Evolutionary conservation across 345 rosid genomes (phyloP).

Genomic region (Cardamine resedifolia): DNA sequence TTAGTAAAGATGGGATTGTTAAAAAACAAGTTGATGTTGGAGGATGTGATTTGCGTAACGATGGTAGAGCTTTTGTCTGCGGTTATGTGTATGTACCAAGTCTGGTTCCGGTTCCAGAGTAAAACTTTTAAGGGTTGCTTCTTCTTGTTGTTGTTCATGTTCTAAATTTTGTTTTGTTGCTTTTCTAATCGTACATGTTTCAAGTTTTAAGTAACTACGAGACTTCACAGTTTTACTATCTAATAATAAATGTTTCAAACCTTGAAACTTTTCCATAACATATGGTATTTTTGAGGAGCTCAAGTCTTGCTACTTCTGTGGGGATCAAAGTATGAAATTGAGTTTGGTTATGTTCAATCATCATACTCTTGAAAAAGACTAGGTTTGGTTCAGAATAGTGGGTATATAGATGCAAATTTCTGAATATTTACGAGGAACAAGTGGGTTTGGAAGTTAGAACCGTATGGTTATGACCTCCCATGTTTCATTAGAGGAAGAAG

Average conservation of each 20-base stretch:
- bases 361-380: neutral
- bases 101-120: constrained; percentile 30
- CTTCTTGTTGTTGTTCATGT: neutral
- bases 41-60: neutral
- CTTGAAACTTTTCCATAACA: neutral
- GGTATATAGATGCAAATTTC: neutral
- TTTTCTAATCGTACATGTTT: neutral
- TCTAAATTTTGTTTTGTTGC: neutral
- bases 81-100: constrained; percentile 28
- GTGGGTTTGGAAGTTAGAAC: neutral
- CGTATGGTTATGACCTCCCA: too few relatives aligned
- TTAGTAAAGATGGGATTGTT: constrained; percentile 25
- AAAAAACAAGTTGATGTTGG: constrained; percentile 8
- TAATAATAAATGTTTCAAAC: neutral
- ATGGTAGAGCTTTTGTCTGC: constrained; percentile 7
- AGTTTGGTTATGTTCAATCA: neutral
- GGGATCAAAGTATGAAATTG: neutral
- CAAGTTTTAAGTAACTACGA: neutral
- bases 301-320: too few relatives aligned
- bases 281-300: too few relatives aligned
- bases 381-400: neutral
- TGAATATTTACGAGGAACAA: neutral
- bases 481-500: neutral
- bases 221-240: neutral
- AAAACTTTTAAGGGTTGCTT: constrained; percentile 1